A percentile compares a stretch with the other conserved stretches of the same genome.
These are phyloP conservation scores for Goniomonas avonlea DNA, from an alignment of 78 protist genomes.

Conservation along the genomic window DNA sequence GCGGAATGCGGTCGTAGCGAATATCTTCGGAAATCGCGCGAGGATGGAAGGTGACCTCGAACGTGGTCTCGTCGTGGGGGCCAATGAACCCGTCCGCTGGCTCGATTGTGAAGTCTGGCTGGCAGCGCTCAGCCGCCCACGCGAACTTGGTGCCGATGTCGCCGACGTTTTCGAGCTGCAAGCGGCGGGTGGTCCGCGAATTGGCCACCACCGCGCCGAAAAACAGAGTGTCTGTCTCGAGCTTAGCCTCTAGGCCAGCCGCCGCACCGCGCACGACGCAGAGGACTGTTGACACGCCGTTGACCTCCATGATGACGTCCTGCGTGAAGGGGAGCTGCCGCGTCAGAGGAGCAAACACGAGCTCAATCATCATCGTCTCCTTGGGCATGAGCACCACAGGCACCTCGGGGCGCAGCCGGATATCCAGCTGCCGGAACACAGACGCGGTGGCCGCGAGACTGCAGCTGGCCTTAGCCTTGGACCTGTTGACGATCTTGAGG, in stretches of 20 bases:
- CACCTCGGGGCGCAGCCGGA: conserved; percentile 14
- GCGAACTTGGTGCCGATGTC: conserved; percentile 49
- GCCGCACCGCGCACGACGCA: conserved; percentile 44
- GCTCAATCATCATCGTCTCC: background rate
- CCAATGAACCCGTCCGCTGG: conserved; percentile 44
- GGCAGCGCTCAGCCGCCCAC: conserved; percentile 5
- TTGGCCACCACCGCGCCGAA: conserved; percentile 58
- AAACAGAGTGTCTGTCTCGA: conserved; percentile 33
- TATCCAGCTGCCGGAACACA: background rate
- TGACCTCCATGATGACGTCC: background rate
- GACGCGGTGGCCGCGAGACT: background rate
- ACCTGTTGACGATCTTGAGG: conserved; percentile 34
- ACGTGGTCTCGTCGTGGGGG: conserved; percentile 47
- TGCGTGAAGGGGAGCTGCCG: conserved; percentile 37
- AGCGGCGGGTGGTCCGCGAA: conserved; percentile 7
- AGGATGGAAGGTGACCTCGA: conserved; percentile 46
- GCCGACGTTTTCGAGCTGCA: conserved; percentile 57
- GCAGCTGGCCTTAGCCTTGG: conserved; percentile 17
- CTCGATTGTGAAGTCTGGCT: conserved; percentile 34
- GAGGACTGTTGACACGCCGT: conserved; percentile 25
- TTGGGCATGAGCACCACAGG: conserved; percentile 22
- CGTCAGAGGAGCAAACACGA: conserved; percentile 22
- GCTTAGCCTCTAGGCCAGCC: conserved; percentile 50
- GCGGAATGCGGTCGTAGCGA: background rate
- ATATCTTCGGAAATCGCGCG: conserved; percentile 1